Evolutionary conservation across 352 stramenopile genomes (phyloP), one percentile per base, ranked within the genome.

Genomic region (Globisporangium nodosum): DNA sequence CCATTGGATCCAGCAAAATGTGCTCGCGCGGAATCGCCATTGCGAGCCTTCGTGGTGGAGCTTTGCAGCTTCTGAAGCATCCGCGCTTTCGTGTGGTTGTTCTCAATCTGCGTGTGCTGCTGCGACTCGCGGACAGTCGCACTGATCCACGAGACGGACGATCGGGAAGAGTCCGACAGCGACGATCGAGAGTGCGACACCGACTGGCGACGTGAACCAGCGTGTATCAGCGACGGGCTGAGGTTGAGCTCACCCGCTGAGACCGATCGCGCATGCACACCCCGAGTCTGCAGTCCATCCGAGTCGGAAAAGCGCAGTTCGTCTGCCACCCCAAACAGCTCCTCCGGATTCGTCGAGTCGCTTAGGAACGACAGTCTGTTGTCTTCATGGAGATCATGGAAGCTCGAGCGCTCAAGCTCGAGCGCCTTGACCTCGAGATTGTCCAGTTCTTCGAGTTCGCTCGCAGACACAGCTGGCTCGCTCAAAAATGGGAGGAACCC

Each of bases 401-500:
- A 42, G 21, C 81, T 76, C 61, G 81, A 70, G 54, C 30, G 58
- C 55, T 80, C 70, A 30, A 63, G 46, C 42, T 78, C 60, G 39
- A 90, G 72, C 0, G 50, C 56, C 55, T 90, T 80, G 9, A 77
- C 64, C 66, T 98, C 92, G 20, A 97, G 64, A 31, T 84, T 70
- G 70, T 98, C 92, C 21, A 98, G 69, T 39, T 97, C 77, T 16
- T 89, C 74, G 20, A 91, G 57, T 62, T 98, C 88, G 5, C 68
- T 69, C 43, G 75, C 63, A 27, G 86, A 96, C 45, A 95, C 67
- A 35, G 67, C 57, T 12, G 90, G 90, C 61, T 97, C 90, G 24
- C 93, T 87, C 30, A 98, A 66, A 56, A 92, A 89, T 31, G 77
- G 59, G 20, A 97, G 76, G 61, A 98, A 94, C 0, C 93, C 95